Evolutionary conservation across 1,284 basidiomycete genomes (phyloP).

Genomic region (Golubevia sp.): DNA sequence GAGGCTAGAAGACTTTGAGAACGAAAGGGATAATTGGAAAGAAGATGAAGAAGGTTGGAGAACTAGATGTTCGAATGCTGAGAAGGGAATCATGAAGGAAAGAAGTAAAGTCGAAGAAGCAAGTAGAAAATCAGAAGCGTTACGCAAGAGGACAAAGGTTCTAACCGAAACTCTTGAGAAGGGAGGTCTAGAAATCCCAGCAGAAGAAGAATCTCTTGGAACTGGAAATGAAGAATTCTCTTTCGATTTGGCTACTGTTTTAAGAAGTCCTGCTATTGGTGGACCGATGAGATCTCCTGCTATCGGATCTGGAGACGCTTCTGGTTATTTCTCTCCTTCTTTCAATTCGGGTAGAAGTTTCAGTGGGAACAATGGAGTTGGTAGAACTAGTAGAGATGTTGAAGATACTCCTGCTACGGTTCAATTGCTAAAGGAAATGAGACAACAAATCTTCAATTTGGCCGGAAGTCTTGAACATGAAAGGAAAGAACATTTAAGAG

Average conservation of each 20-base stretch:
- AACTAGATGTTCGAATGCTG: slow-evolving; percentile 43
- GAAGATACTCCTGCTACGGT: slow-evolving; percentile 33
- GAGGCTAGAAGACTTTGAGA: slow-evolving; percentile 37
- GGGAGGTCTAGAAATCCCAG: slow-evolving; percentile 13
- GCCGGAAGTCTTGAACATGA: slow-evolving; percentile 53
- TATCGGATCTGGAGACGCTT: neutral
- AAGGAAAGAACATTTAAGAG: slow-evolving; percentile 41
- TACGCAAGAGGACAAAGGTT: slow-evolving; percentile 31
- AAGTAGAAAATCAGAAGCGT: slow-evolving; percentile 24
- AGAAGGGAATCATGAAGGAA: slow-evolving; percentile 34
- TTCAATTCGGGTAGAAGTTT: no score
- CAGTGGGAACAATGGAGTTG: neutral
- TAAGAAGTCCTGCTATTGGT: slow-evolving; percentile 34
- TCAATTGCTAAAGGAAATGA: slow-evolving; percentile 53
- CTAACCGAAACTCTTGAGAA: slow-evolving; percentile 28
- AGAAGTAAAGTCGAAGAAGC: slow-evolving; percentile 35
- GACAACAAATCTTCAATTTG: slow-evolving; percentile 59
- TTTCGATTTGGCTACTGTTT: slow-evolving; percentile 19
- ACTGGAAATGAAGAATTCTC: slow-evolving; percentile 16
- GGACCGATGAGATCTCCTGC: slow-evolving; percentile 14
- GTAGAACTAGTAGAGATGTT: slow-evolving; percentile 17
- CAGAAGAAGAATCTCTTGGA: neutral
- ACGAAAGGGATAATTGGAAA: slow-evolving; percentile 49
- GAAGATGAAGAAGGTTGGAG: slow-evolving; percentile 58
- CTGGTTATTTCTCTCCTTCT: slow-evolving; percentile 26